A percentile compares a stretch with the other conserved stretches of the same genome.
These are phyloP conservation scores for Maudiozyma barnettii DNA, from an alignment of 805 yeast species.

Conservation along the genomic window DNA sequence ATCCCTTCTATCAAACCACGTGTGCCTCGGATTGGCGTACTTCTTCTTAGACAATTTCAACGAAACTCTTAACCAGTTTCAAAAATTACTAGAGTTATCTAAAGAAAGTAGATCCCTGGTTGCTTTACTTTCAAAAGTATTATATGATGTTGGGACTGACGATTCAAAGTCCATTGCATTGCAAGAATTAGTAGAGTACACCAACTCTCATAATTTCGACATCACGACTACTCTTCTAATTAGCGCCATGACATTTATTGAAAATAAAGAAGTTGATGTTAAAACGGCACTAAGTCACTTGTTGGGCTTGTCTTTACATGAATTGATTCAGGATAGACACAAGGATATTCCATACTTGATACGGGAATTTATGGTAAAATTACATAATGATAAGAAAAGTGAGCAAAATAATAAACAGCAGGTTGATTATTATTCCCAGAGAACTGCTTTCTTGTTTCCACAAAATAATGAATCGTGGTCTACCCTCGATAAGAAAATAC, in stretches of 20 bases:
- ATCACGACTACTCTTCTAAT: constrained; percentile 58
- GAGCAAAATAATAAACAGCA: constrained; percentile 11
- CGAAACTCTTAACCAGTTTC: constrained; percentile 58
- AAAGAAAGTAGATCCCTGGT: constrained; percentile 59
- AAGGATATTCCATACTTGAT: constrained; percentile 52
- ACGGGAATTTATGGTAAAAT: constrained; percentile 39
- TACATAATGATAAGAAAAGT: constrained; percentile 4
- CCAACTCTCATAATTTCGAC: constrained; percentile 57
- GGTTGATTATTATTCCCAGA: constrained; percentile 42
- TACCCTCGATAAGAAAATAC: constrained; percentile 44
- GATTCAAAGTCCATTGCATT: constrained; percentile 76
- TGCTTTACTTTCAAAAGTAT: constrained; percentile 64
- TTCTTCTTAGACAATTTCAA: constrained; percentile 59
- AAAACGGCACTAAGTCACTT: constrained; percentile 59
- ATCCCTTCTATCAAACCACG: constrained; percentile 45
- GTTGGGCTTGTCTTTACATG: constrained; percentile 37
- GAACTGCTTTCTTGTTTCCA: constrained; percentile 68
- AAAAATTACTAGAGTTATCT: constrained; percentile 46
- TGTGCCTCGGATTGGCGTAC: constrained; percentile 62
- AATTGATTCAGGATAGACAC: constrained; percentile 40
- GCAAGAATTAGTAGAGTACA: constrained; percentile 65
- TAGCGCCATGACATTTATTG: constrained; percentile 69
- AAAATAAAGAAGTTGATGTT: constrained; percentile 48
- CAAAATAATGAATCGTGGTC: constrained; percentile 61
- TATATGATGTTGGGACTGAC: constrained; percentile 65